phyloP scores from a whole-genome alignment of 108 stramenopile species.

The Skeletonema marinoi region DNA sequence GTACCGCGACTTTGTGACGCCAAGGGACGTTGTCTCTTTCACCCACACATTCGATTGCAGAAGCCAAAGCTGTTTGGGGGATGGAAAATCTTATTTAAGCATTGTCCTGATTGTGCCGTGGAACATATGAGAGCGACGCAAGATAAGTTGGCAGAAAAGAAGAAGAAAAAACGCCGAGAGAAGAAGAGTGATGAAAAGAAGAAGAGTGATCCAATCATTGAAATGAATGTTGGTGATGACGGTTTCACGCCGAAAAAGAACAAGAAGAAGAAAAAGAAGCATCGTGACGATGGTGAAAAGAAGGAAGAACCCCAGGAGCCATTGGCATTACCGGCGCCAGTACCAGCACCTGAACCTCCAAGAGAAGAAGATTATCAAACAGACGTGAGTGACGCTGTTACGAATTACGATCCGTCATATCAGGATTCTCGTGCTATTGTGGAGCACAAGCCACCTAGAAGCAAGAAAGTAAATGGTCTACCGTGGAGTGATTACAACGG shows the following conservation, averaged over 20 bases:
- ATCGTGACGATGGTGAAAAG: background rate
- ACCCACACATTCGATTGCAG: conserved; percentile 42
- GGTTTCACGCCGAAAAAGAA: background rate
- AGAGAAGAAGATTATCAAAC: background rate
- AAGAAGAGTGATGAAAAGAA: background rate
- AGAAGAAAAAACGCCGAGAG: conserved; percentile 13
- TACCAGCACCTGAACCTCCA: background rate
- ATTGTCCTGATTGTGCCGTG: conserved; percentile 48
- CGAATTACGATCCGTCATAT: background rate
- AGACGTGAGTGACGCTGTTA: background rate
- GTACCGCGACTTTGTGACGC: conserved; percentile 35
- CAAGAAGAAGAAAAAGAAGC: conserved; percentile 10
- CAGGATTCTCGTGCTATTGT: conserved; percentile 13
- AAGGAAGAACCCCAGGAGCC: conserved; percentile 3
- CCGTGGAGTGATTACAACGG: conserved; percentile 54
- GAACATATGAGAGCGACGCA: conserved; percentile 45
- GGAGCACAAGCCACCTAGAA: conserved; percentile 5
- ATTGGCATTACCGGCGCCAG: background rate
- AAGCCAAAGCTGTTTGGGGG: conserved; percentile 44
- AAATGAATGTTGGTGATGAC: conserved; percentile 19
- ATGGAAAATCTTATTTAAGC: conserved; percentile 39
- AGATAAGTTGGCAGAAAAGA: conserved; percentile 20
- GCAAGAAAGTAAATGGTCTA: conserved; percentile 44
- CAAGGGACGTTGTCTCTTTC: conserved; percentile 31
- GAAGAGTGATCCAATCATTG: conserved; percentile 23